Evolutionary conservation across 1,284 basidiomycete genomes (phyloP), one percentile per base, ranked within the genome.

Genomic region (Cryptococcus sp.): DNA sequence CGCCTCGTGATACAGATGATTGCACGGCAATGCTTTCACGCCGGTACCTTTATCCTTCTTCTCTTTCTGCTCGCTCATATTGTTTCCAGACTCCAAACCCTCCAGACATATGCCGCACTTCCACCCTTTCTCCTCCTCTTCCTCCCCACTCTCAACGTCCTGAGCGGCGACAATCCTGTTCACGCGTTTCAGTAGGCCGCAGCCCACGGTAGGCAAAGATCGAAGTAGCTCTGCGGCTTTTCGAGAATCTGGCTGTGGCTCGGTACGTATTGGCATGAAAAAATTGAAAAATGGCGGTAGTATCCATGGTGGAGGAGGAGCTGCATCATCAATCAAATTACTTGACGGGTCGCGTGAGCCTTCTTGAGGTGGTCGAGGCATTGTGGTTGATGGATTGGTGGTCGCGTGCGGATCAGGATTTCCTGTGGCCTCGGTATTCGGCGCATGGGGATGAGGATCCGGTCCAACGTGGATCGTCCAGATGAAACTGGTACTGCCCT

Each of bases 21-120:
- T 75, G 59, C 77, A 78, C 0, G 77, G 77, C 46, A 78, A 63
- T 10, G 63, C 69, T 61, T 76, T 78, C n/a, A 78, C 68, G 0
- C 63, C 66, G 17, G 63, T 65, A 25, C 58, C 38, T 0, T 46
- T 47, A 15, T 43, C 53, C 20, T 57, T 55, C 55, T 45, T 49
- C 56, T 41, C 39, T 38, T 51, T 48, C 15, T 43, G 52, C 25
- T 58, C 43, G 25, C 44, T 51, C 5, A 38, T 19, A 25, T 22
- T 22, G 5, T 46, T 48, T 20, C 58, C 56, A 17, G 51, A 16
- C 19, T 57, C 56, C 11, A 63, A 25, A 10, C 75, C 73, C 19
- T 77, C 73, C 22, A 76, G 59, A 54, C 75, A 77, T 22, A 76
- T 66, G 0, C 70, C 70, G 45, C 75, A 77, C 19, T 74, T 73